phyloP scores from a whole-genome alignment of 2,329 filamentous ascomycete genomes.

The Diaporthe citri region DNA sequence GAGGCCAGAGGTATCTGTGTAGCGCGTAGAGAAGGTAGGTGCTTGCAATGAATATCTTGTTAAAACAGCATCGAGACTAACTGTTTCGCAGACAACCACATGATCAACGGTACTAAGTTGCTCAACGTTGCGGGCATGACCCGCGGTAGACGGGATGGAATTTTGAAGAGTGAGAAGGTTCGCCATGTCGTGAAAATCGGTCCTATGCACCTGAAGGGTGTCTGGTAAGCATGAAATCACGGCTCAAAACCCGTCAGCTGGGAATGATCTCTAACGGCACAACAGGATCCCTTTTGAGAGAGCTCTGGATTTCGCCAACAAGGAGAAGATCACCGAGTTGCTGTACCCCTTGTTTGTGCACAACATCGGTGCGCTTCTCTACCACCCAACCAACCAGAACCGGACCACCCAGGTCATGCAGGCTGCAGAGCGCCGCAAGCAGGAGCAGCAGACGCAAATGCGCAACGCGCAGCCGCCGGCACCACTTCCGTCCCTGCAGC shows the following conservation, averaged over 20 bases:
- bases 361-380: slow-evolving; percentile 93
- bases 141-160: slow-evolving; percentile 91
- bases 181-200: slow-evolving; percentile 98
- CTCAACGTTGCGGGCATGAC: slow-evolving; percentile 99
- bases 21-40: slow-evolving; percentile 87
- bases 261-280: slow-evolving; percentile 12
- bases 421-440: slow-evolving; percentile 82
- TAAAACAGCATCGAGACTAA: neutral
- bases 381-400: slow-evolving; percentile 90
- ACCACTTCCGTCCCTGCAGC: slow-evolving; percentile 76
- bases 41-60: neutral
- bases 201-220: slow-evolving; percentile 98
- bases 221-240: slow-evolving; percentile 76
- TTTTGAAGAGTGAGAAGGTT: slow-evolving; percentile 97
- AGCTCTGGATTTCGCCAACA: slow-evolving; percentile 98
- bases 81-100: slow-evolving; percentile 82
- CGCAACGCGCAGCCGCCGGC: slow-evolving; percentile 68
- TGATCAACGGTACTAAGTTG: slow-evolving; percentile 99
- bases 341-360: slow-evolving; percentile 97
- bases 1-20: slow-evolving; percentile 97
- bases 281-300: slow-evolving; percentile 96
- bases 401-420: slow-evolving; percentile 89
- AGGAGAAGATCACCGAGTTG: slow-evolving; percentile 97
- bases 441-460: slow-evolving; percentile 75
- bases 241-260: neutral